Conservation (phyloP, 2,329 filamentous ascomycete genomes). For the Karstenula rhodostoma region DNA sequence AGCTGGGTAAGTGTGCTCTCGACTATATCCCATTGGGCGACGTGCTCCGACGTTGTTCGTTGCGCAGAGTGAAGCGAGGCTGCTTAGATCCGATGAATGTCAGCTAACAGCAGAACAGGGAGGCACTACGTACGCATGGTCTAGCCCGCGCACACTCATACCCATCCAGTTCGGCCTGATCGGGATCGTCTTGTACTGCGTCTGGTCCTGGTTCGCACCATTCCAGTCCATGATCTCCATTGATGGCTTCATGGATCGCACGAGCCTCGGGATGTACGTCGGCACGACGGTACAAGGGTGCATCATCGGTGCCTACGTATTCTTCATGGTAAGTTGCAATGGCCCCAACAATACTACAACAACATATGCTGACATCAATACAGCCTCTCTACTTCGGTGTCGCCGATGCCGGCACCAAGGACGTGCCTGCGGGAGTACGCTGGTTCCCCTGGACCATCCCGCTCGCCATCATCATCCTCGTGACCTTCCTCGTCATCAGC, state of each 20-base stretch:
- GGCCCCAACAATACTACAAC: background rate
- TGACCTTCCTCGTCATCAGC: constrained; percentile 32
- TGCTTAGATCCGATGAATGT: constrained; percentile 8
- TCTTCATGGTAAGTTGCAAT: constrained; percentile 36
- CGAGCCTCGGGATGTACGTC: constrained; percentile 38
- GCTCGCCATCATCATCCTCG: constrained; percentile 29
- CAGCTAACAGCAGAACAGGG: constrained; percentile 24
- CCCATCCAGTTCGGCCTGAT: constrained; percentile 29
- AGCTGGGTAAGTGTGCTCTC: constrained; percentile 55
- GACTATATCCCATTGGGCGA: background rate
- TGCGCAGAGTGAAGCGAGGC: background rate
- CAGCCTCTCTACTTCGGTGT: constrained; percentile 40
- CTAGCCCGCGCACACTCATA: constrained; percentile 25
- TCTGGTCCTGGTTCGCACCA: constrained; percentile 31
- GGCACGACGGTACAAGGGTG: constrained; percentile 41
- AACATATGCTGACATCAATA: constrained; percentile 5
- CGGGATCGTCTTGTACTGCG: constrained; percentile 27
- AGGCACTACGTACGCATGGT: constrained; percentile 33
- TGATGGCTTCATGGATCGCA: constrained; percentile 35
- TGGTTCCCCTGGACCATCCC: constrained; percentile 44
- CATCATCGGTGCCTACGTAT: constrained; percentile 33
- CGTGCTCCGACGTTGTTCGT: constrained; percentile 7
- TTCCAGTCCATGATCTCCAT: constrained; percentile 40
- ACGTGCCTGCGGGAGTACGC: constrained; percentile 32
- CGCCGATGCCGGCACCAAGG: constrained; percentile 27